Conservation (phyloP, 2,329 filamentous ascomycete genomes). For the Arthroderma sp. region DNA sequence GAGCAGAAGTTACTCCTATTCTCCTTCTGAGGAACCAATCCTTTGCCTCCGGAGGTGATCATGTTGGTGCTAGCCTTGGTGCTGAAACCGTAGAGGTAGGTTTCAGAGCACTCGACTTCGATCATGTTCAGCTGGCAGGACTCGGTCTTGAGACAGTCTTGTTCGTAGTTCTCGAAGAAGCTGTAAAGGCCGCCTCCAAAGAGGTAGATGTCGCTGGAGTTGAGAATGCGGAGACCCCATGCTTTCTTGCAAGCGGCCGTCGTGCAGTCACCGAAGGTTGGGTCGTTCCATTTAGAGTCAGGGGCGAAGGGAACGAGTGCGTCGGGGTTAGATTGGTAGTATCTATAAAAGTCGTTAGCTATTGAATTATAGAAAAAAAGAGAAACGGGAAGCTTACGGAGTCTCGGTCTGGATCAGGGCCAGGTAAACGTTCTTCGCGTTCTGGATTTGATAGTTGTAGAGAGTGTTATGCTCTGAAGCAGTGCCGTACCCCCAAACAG, state of each 20-base stretch:
- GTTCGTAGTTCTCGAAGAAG: constrained; percentile 72
- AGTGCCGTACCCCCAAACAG: constrained; percentile 64
- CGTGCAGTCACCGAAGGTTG: constrained; percentile 50
- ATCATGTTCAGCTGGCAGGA: constrained; percentile 71
- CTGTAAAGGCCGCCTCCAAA: constrained; percentile 67
- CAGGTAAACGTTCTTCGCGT: constrained; percentile 70
- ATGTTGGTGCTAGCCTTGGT: constrained; percentile 67
- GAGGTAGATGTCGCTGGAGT: constrained; percentile 55
- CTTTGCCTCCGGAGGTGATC: constrained; percentile 41
- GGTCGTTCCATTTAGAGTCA: constrained; percentile 22
- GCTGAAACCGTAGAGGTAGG: constrained; percentile 54
- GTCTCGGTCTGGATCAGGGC: constrained; percentile 80
- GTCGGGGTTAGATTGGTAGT: constrained; percentile 72
- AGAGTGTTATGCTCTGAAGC: constrained; percentile 48
- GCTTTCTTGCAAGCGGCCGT: constrained; percentile 54
- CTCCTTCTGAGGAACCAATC: constrained; percentile 28
- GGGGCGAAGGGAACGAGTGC: constrained; percentile 42
- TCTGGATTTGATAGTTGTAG: constrained; percentile 73
- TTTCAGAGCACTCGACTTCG: constrained; percentile 51
- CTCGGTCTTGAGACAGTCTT: constrained; percentile 54
- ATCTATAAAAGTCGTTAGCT: constrained; percentile 19
- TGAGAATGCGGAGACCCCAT: constrained; percentile 60
- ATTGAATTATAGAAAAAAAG: not conserved
- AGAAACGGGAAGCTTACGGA: constrained; percentile 43
- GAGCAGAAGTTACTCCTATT: constrained; percentile 35